Evolutionary conservation across 2,329 filamentous ascomycete species (phyloP).

Genomic region (Epichloe coenophiala): DNA sequence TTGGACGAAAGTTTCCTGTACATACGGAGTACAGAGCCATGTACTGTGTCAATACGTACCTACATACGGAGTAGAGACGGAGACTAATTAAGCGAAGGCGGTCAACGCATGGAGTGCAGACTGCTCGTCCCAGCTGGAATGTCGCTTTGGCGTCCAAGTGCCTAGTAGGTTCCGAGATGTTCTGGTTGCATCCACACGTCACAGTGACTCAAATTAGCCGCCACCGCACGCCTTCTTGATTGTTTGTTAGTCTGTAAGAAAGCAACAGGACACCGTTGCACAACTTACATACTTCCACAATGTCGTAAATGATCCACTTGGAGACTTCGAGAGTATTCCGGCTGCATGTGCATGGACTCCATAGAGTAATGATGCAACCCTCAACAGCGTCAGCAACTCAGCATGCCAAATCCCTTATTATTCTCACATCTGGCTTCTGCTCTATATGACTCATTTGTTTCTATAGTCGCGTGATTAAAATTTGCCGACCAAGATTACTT

Average conservation of each 20-base stretch:
- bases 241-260: not conserved
- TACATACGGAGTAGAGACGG: no score
- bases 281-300: not conserved
- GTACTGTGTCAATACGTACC: no score
- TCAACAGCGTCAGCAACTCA: not conserved
- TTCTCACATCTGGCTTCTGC: not conserved
- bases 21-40: no score
- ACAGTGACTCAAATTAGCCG: slow-evolving; percentile 1
- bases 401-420: not conserved
- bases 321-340: slow-evolving; percentile 16
- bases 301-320: not conserved
- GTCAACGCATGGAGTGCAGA: no score
- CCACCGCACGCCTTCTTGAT: not conserved
- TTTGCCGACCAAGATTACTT: not conserved
- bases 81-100: no score
- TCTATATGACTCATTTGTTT: not conserved
- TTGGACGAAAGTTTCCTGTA: not conserved
- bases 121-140: not conserved
- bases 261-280: not conserved
- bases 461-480: not conserved
- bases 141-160: no score
- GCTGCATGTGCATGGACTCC: not conserved
- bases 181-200: no score
- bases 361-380: not conserved
- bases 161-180: no score